phyloP scores from a whole-genome alignment of 495 filamentous ascomycete species.

The Usnea hakonensis region DNA sequence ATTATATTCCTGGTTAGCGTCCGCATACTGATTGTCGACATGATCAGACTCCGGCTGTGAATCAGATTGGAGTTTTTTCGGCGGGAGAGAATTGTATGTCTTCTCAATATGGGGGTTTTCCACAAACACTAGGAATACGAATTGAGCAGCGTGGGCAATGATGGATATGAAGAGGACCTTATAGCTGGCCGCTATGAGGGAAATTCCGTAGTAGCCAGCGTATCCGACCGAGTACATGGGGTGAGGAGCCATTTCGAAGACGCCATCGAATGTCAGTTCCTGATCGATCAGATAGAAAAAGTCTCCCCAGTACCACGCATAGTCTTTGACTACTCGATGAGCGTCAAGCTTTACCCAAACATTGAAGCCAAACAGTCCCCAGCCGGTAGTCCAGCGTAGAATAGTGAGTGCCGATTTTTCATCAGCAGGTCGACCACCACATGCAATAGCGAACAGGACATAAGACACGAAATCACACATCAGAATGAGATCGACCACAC shows the following conservation, averaged over 20 bases:
- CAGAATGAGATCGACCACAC: conserved; percentile 88
- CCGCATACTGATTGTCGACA: conserved; percentile 33
- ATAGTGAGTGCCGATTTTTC: conserved; percentile 62
- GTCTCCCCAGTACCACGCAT: conserved; percentile 99
- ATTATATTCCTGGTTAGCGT: conserved; percentile 25
- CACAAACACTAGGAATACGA: conserved; percentile 79
- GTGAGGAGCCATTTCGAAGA: conserved; percentile 98
- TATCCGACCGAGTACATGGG: conserved; percentile 99
- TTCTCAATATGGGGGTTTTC: conserved; percentile 99
- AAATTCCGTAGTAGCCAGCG: conserved; percentile 96
- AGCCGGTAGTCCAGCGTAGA: conserved; percentile 73
- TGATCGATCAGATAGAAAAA: conserved; percentile 99
- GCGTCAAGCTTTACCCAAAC: conserved; percentile 98
- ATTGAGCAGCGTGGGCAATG: conserved; percentile 87
- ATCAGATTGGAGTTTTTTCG: conserved; percentile 49
- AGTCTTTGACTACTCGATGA: conserved; percentile 97
- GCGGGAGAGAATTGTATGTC: conserved; percentile 86
- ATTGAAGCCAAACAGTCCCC: conserved; percentile 83
- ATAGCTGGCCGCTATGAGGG: conserved; percentile 97
- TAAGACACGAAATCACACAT: conserved; percentile 99
- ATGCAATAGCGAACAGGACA: conserved; percentile 88
- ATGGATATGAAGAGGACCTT: conserved; percentile 94
- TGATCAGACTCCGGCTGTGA: conserved; percentile 31
- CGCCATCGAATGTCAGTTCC: conserved; percentile 94
- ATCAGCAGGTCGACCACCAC: conserved; percentile 60